phyloP scores from a whole-genome alignment of 805 yeast genomes.

The Candida sithepensis region DNA sequence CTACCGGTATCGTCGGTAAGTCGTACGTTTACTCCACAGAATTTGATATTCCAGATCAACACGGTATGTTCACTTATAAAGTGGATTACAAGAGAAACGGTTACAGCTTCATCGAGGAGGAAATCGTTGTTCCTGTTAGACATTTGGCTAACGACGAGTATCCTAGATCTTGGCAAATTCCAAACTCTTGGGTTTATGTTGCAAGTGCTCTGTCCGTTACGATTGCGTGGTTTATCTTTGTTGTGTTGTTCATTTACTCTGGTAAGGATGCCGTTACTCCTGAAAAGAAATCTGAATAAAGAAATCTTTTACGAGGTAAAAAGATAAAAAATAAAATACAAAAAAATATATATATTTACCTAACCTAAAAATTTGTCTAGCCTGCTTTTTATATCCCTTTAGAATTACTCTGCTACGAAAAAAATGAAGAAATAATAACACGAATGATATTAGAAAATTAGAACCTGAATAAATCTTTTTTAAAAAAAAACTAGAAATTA shows the following conservation, averaged over 20 bases:
- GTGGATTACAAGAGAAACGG: conserved; percentile 80
- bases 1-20: conserved; percentile 34
- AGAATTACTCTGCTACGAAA: no score
- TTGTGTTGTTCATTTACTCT: conserved; percentile 54
- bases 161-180: conserved; percentile 86
- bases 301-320: background rate
- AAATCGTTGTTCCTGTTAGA: conserved; percentile 75
- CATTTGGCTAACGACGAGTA: conserved; percentile 96
- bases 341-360: no score
- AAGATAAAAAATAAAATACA: background rate
- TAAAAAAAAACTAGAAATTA: background rate
- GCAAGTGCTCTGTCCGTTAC: conserved; percentile 68
- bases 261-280: conserved; percentile 16
- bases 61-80: conserved; percentile 89
- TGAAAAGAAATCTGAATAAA: conserved; percentile 19
- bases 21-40: conserved; percentile 50
- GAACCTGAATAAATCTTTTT: background rate
- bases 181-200: conserved; percentile 90
- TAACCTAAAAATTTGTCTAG: no score
- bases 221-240: conserved; percentile 72
- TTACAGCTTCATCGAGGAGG: conserved; percentile 59
- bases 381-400: no score
- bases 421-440: conserved; percentile 9
- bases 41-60: conserved; percentile 88
- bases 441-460: background rate